Evolutionary conservation across 2,329 filamentous ascomycete genomes (phyloP).

Genomic region (Aspergillus pseudoglaucus): DNA sequence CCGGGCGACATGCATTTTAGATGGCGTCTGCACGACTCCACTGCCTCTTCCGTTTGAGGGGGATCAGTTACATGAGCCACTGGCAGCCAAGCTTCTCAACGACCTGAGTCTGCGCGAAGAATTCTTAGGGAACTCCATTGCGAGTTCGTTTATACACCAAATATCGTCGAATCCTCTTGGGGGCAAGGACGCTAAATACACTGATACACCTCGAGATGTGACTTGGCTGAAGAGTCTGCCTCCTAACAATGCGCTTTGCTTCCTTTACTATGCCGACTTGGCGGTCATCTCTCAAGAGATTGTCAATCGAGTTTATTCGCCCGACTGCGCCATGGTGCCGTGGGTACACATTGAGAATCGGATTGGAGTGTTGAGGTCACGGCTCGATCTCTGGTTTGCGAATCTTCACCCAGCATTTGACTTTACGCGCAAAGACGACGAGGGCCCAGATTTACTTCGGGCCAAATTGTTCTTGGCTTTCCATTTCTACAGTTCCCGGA

Average conservation of each 20-base stretch:
- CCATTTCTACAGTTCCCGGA: constrained; percentile 39
- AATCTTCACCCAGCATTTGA: constrained; percentile 32
- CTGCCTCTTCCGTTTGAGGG: constrained; percentile 38
- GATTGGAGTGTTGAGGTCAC: constrained; percentile 31
- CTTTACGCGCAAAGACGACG: constrained; percentile 30
- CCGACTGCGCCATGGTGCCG: constrained; percentile 31
- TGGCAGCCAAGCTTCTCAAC: constrained; percentile 27
- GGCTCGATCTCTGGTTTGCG: constrained; percentile 34
- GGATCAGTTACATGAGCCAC: constrained; percentile 29
- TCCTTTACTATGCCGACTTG: constrained; percentile 36
- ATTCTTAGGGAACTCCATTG: constrained; percentile 23
- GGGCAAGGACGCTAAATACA: constrained; percentile 18
- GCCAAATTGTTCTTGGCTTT: constrained; percentile 37
- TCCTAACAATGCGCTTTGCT: constrained; percentile 30
- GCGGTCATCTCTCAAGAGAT: constrained; percentile 35
- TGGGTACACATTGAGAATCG: constrained; percentile 37
- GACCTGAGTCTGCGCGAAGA: constrained; percentile 25
- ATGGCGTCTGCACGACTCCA: constrained; percentile 39
- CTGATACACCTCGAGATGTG: constrained; percentile 19
- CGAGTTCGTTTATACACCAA: constrained; percentile 25
- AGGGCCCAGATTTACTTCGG: constrained; percentile 28
- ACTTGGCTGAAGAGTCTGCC: constrained; percentile 31
- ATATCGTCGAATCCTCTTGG: constrained; percentile 25
- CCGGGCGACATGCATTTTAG: constrained; percentile 36
- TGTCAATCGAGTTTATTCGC: constrained; percentile 37